Conservation (phyloP, 2,329 filamentous ascomycete genomes). For the Hortaea sp. region DNA sequence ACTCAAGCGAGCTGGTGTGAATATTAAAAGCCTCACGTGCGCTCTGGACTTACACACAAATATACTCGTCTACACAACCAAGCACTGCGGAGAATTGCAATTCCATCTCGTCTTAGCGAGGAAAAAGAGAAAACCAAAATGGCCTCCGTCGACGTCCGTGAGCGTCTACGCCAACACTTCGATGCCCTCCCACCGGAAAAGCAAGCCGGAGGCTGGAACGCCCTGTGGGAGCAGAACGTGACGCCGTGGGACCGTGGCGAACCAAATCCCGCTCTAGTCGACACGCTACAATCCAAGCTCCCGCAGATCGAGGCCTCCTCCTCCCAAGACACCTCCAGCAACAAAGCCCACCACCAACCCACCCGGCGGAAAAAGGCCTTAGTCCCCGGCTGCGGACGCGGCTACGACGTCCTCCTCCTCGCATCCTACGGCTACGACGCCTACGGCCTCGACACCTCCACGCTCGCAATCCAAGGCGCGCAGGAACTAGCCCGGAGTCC, state of each 20-base stretch:
- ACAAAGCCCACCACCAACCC: too few species aligned
- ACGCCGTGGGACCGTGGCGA: constrained; percentile 42
- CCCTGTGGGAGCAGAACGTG: constrained; percentile 45
- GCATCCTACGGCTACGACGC: constrained; percentile 67
- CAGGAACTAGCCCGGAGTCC: constrained; percentile 28
- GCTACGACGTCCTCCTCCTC: constrained; percentile 71
- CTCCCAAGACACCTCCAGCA: not conserved
- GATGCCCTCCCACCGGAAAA: constrained; percentile 1
- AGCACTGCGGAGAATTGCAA: too few species aligned
- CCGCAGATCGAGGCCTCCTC: not conserved
- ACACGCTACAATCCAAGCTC: constrained; percentile 33
- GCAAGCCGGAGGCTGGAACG: constrained; percentile 33
- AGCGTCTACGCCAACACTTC: constrained; percentile 17
- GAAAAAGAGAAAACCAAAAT: too few species aligned
- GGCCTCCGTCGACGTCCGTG: constrained; percentile 10
- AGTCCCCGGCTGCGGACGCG: constrained; percentile 72
- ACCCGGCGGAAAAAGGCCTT: constrained; percentile 46
- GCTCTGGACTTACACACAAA: too few species aligned
- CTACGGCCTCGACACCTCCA: constrained; percentile 61
- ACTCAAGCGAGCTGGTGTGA: too few species aligned
- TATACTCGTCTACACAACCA: too few species aligned
- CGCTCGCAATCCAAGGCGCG: constrained; percentile 40
- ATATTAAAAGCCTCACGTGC: too few species aligned
- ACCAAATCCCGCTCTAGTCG: constrained; percentile 50
- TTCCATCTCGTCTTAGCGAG: too few species aligned